Conservation (phyloP, 805 yeast species). For the Starmerella lactis-condensi region DNA sequence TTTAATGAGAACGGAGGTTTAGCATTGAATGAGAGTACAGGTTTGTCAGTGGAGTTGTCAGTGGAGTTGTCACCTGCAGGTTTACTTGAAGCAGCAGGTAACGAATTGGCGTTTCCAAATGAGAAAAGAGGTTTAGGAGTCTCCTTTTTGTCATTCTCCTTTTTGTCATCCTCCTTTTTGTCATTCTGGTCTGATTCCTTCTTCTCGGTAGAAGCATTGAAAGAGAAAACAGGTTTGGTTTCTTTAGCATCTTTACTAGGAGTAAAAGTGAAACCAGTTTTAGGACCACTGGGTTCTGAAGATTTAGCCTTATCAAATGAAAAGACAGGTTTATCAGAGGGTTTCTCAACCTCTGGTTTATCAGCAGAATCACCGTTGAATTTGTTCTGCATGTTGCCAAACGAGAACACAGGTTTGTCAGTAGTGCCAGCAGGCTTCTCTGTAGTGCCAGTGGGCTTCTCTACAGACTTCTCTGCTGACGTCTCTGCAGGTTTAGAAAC, state of each 20-base stretch:
- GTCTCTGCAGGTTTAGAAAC: neutral
- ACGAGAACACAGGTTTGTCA: slow-evolving; percentile 17
- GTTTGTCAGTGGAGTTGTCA: slow-evolving; percentile 2
- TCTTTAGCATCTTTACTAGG: neutral
- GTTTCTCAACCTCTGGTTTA: slow-evolving; percentile 1
- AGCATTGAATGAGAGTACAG: slow-evolving; percentile 14
- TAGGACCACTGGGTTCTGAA: no score
- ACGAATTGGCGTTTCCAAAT: slow-evolving; percentile 14
- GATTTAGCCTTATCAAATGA: slow-evolving; percentile 15
- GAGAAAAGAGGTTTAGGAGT: slow-evolving; percentile 10
- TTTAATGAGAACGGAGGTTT: neutral
- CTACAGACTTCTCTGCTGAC: slow-evolving; percentile 1
- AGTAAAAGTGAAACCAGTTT: no score
- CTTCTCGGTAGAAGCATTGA: slow-evolving; percentile 2
- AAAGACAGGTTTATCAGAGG: slow-evolving; percentile 18
- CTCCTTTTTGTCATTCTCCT: neutral
- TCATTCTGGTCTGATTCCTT: neutral
- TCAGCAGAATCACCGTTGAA: slow-evolving; percentile 1
- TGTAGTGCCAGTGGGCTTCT: slow-evolving; percentile 15
- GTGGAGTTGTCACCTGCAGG: slow-evolving; percentile 6
- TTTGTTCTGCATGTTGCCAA: slow-evolving; percentile 10
- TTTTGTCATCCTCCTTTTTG: slow-evolving; percentile 1
- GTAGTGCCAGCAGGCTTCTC: slow-evolving; percentile 10
- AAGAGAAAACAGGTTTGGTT: slow-evolving; percentile 3
- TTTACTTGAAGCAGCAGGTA: neutral